phyloP scores from a whole-genome alignment of 2,329 filamentous ascomycete genomes.

The Beauveria sp. region DNA sequence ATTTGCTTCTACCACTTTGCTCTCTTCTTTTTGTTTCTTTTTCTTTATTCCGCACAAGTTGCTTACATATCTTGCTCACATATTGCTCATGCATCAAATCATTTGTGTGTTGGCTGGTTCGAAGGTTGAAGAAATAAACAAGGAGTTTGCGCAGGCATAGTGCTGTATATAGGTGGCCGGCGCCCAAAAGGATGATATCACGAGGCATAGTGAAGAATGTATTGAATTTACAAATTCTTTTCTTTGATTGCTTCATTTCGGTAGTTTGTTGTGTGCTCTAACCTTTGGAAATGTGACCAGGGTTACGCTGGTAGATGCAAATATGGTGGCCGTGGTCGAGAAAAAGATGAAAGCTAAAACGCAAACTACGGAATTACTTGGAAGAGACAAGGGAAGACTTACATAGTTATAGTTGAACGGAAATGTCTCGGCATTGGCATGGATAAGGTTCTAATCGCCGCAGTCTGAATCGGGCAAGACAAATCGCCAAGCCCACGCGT shows the following conservation, averaged over 20 bases:
- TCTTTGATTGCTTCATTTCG: background rate
- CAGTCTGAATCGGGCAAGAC: no score
- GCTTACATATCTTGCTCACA: background rate
- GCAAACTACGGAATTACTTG: no score
- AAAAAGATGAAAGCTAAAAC: no score
- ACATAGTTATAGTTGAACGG: no score
- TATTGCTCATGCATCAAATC: background rate
- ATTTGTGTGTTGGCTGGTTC: background rate
- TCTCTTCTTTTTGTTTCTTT: background rate
- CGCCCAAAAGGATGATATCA: background rate
- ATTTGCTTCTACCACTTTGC: background rate
- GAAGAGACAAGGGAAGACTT: no score
- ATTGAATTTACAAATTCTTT: background rate
- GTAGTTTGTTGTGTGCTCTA: no score
- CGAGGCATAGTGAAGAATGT: background rate
- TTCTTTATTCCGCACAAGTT: background rate
- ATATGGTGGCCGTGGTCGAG: no score
- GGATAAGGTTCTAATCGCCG: no score
- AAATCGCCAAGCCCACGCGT: no score
- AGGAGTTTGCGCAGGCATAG: background rate
- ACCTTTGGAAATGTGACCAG: no score
- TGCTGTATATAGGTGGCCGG: conserved; percentile 4
- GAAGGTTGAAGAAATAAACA: background rate
- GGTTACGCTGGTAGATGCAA: no score
- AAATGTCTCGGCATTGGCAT: no score